These are phyloP conservation scores for Pichia sp. DNA, from an alignment of 1,139 yeast species.

Conservation along the genomic window DNA sequence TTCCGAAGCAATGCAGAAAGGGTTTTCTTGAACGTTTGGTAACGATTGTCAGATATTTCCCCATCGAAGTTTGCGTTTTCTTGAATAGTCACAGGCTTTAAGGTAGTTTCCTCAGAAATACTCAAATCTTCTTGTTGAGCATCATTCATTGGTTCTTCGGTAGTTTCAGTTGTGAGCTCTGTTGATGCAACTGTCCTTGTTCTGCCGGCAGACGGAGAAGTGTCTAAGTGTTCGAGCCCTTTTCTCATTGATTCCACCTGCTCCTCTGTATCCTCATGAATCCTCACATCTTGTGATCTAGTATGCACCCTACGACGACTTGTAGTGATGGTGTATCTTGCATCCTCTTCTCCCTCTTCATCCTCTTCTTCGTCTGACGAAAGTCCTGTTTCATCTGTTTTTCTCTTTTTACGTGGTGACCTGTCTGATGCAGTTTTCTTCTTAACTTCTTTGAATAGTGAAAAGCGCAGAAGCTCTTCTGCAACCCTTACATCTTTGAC, in stretches of 20 bases:
- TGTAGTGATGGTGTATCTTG: neutral
- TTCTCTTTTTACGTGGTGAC: slow-evolving; percentile 31
- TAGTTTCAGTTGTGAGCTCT: neutral
- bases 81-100: slow-evolving; percentile 17
- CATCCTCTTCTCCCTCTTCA: slow-evolving; percentile 15
- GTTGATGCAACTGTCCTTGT: neutral
- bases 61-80: slow-evolving; percentile 22
- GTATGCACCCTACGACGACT: slow-evolving; percentile 5
- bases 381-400: slow-evolving; percentile 16
- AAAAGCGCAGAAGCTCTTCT: slow-evolving; percentile 76
- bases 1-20: slow-evolving; percentile 28
- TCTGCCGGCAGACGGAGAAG: slow-evolving; percentile 6
- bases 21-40: slow-evolving; percentile 29
- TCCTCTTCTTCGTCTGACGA: slow-evolving; percentile 18
- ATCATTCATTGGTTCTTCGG: neutral
- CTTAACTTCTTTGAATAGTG: slow-evolving; percentile 71
- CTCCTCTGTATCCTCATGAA: slow-evolving; percentile 28
- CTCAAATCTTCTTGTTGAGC: neutral
- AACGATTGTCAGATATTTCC: slow-evolving; percentile 30
- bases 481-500: slow-evolving; percentile 83
- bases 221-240: slow-evolving; percentile 23
- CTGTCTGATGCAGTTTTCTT: slow-evolving; percentile 25
- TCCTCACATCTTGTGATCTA: slow-evolving; percentile 15
- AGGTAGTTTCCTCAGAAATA: slow-evolving; percentile 37
- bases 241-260: slow-evolving; percentile 24